phyloP scores from a whole-genome alignment of 345 rosid genomes.

The Lagerstroemia speciosa region DNA sequence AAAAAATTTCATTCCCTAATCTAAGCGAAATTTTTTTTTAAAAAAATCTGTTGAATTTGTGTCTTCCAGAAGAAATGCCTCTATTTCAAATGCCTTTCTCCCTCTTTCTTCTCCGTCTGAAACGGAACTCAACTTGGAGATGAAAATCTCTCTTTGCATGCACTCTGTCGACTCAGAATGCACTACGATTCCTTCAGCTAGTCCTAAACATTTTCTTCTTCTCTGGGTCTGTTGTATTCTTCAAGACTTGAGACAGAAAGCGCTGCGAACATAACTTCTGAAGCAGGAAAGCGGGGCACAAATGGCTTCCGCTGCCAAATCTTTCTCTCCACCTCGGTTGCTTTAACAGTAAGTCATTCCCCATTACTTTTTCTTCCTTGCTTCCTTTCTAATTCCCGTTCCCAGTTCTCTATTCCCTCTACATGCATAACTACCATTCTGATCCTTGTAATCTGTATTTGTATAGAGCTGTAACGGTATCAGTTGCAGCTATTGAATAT shows the following conservation, averaged over 20 bases:
- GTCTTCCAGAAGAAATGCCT: too few species aligned
- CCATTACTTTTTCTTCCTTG: neutral
- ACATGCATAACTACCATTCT: too few species aligned
- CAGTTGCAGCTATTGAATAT: neutral
- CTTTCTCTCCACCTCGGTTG: conserved; percentile 1
- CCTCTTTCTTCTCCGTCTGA: neutral
- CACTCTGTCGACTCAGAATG: neutral
- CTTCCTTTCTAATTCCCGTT: neutral
- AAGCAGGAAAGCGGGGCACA: neutral
- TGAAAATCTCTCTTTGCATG: conserved; percentile 4
- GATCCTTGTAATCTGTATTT: too few species aligned
- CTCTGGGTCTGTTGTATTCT: neutral
- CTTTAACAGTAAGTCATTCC: conserved; percentile 13
- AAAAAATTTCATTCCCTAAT: too few species aligned
- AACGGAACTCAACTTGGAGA: neutral
- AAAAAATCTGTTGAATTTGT: too few species aligned
- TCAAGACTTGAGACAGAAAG: neutral
- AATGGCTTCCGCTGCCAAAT: neutral
- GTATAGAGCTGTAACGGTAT: too few species aligned
- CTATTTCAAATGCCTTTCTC: conserved; percentile 8
- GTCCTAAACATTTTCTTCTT: neutral
- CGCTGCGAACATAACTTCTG: neutral
- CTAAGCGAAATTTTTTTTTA: too few species aligned
- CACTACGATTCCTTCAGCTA: neutral
- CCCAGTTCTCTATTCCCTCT: neutral